These are phyloP conservation scores for Taxillus chinensis DNA, from an alignment of 164 flowering plant genomes.

Conservation along the genomic window DNA sequence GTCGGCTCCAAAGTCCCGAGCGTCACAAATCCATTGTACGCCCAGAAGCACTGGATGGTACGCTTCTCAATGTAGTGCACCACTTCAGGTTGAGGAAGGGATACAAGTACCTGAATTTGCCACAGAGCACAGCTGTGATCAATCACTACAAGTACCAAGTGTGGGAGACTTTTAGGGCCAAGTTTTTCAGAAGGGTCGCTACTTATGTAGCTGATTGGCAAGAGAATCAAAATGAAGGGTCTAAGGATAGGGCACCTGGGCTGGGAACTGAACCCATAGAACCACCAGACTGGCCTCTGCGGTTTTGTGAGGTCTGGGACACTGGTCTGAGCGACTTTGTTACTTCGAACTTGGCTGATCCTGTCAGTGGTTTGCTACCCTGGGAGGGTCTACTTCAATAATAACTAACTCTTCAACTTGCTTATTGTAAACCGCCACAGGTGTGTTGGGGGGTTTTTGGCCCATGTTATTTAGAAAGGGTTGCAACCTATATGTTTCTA, in stretches of 20 bases:
- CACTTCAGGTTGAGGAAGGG: conserved; percentile 61
- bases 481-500: conserved; percentile 68
- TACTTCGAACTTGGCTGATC: conserved; percentile 48
- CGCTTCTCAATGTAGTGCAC: conserved; percentile 77
- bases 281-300: conserved; percentile 67
- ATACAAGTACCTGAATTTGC: conserved; percentile 35
- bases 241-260: conserved; percentile 91
- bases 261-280: conserved; percentile 83
- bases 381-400: conserved; percentile 41
- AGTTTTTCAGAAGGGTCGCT: conserved; percentile 76
- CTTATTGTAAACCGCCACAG: conserved; percentile 62
- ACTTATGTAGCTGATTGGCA: conserved; percentile 93
- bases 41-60: conserved; percentile 39
- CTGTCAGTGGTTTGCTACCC: conserved; percentile 44
- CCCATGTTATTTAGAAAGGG: conserved; percentile 72
- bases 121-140: conserved; percentile 40
- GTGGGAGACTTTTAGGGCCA: conserved; percentile 75
- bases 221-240: conserved; percentile 68
- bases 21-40: conserved; percentile 80
- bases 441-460: conserved; percentile 78
- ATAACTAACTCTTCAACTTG: background rate
- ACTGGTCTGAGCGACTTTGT: conserved; percentile 75
- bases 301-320: conserved; percentile 87
- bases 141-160: conserved; percentile 94
- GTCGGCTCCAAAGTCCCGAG: conserved; percentile 71